Evolutionary conservation across 345 rosid genomes (phyloP).

Genomic region (Murraya paniculata): DNA sequence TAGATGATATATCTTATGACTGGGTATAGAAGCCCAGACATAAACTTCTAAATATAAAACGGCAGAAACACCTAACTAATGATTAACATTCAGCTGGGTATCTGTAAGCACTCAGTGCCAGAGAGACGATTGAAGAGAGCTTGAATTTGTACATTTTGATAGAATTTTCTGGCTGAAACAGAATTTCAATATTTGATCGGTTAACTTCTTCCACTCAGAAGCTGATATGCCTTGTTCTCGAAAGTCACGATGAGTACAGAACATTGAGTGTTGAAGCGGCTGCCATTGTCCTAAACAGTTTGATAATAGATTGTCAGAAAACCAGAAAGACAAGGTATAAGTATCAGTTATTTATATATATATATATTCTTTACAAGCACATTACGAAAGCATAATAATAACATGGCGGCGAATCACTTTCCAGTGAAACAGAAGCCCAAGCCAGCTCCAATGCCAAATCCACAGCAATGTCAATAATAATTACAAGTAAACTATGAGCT

Average conservation of each 20-base stretch:
- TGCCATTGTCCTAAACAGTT: constrained; percentile 27
- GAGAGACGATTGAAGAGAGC: constrained; percentile 62
- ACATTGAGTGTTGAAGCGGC: constrained; percentile 71
- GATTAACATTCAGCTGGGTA: not conserved
- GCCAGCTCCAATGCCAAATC: no score
- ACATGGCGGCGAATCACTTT: no score
- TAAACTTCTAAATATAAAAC: no score
- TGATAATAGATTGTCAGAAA: not conserved
- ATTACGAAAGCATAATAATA: no score
- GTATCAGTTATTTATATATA: no score
- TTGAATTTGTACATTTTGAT: constrained; percentile 61
- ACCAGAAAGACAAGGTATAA: not conserved
- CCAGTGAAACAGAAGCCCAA: no score
- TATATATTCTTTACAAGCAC: no score
- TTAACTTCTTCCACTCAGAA: constrained; percentile 68
- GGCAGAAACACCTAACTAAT: no score
- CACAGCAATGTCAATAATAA: no score
- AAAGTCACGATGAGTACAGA: constrained; percentile 68
- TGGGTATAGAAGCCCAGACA: no score
- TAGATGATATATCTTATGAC: no score
- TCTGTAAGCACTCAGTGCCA: constrained; percentile 64
- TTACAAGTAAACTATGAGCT: no score
- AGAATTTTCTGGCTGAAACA: constrained; percentile 60
- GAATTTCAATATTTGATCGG: constrained; percentile 65
- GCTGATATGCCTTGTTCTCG: constrained; percentile 66